phyloP scores from a whole-genome alignment of 371 early-diverging fungal species.

The Apophysomyces variabilis region DNA sequence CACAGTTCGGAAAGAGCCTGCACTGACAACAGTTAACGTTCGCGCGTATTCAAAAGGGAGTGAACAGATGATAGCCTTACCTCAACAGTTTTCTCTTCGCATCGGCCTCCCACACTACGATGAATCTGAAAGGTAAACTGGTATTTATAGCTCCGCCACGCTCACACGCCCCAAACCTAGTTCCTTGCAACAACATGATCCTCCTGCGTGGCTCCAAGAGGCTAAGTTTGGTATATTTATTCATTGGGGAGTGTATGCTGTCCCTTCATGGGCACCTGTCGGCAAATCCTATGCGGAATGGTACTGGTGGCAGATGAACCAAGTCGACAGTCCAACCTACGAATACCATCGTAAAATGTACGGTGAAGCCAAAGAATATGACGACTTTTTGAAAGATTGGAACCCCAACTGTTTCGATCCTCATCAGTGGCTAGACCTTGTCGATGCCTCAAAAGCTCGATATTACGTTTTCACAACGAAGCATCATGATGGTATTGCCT shows the following conservation, averaged over 20 bases:
- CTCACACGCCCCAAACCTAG: conserved; percentile 7
- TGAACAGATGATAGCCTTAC: neutral
- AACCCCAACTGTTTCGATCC: conserved; percentile 30
- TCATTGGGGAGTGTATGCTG: conserved; percentile 43
- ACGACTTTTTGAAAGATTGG: conserved; percentile 34
- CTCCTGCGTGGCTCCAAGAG: conserved; percentile 33
- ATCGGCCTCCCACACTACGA: conserved; percentile 6
- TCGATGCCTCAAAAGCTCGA: conserved; percentile 27
- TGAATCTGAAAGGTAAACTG: conserved; percentile 2
- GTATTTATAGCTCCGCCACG: neutral
- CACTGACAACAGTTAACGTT: neutral
- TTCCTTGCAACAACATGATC: conserved; percentile 26
- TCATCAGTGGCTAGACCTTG: conserved; percentile 30
- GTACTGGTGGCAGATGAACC: conserved; percentile 45
- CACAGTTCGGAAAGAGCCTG: neutral
- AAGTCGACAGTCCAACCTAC: conserved; percentile 28
- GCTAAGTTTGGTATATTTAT: conserved; percentile 47
- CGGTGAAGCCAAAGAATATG: conserved; percentile 36
- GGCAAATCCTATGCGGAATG: conserved; percentile 41
- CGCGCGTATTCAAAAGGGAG: neutral
- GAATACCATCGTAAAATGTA: conserved; percentile 28
- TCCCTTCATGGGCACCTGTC: conserved; percentile 45
- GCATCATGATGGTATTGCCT: conserved; percentile 46
- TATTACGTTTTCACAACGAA: conserved; percentile 48
- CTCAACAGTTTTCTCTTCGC: neutral